Evolutionary conservation across 1,139 yeast species (phyloP).

Genomic region (Taphrina betulina): DNA sequence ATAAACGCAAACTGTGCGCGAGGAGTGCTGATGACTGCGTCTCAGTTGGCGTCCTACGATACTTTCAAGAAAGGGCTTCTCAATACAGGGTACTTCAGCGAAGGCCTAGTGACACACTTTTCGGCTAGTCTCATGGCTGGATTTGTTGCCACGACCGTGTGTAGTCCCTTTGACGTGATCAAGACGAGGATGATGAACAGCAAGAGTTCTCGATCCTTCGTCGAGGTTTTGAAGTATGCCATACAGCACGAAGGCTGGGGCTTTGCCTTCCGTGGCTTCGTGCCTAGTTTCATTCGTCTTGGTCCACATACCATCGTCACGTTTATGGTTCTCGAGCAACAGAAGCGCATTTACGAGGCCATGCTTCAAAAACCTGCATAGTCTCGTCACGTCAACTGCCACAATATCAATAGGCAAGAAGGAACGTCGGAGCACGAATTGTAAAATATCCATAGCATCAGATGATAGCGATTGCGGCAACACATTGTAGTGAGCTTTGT

Average conservation of each 20-base stretch:
- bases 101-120: slow-evolving; percentile 70
- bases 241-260: slow-evolving; percentile 53
- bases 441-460: too few relatives aligned
- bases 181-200: slow-evolving; percentile 85
- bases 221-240: slow-evolving; percentile 55
- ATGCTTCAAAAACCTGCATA: not conserved
- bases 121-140: slow-evolving; percentile 77
- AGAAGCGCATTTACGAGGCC: slow-evolving; percentile 22
- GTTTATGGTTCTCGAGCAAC: slow-evolving; percentile 49
- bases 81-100: slow-evolving; percentile 52
- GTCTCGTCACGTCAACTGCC: too few relatives aligned
- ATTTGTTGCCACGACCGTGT: slow-evolving; percentile 81
- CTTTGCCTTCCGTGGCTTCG: slow-evolving; percentile 64
- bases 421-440: too few relatives aligned
- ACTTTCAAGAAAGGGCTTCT: slow-evolving; percentile 66
- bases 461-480: too few relatives aligned
- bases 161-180: slow-evolving; percentile 89
- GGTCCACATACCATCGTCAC: slow-evolving; percentile 91
- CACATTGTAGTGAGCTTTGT: too few relatives aligned
- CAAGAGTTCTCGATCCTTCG: slow-evolving; percentile 45
- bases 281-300: slow-evolving; percentile 78
- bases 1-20: slow-evolving; percentile 73
- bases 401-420: too few relatives aligned
- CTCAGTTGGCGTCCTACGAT: slow-evolving; percentile 87
- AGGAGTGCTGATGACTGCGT: slow-evolving; percentile 85